Evolutionary conservation across 805 yeast genomes (phyloP).

Genomic region (Cyberlindnera mississippiensis): DNA sequence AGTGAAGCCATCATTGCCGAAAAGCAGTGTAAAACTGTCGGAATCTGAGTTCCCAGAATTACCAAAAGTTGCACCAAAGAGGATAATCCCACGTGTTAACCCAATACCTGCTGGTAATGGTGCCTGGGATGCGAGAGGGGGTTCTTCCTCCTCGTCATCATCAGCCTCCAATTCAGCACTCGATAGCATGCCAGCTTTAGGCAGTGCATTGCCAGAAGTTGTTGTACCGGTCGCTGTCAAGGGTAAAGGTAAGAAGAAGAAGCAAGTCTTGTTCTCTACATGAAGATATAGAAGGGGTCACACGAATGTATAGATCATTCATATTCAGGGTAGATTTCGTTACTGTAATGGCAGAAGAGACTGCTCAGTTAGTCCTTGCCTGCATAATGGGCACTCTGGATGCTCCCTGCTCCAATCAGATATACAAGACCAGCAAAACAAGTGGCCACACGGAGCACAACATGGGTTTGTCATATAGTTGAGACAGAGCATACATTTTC

Average conservation of each 20-base stretch:
- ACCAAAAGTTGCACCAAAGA: slow-evolving; percentile 37
- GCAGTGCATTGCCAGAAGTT: too few species aligned
- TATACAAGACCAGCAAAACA: slow-evolving; percentile 90
- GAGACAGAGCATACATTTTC: slow-evolving; percentile 83
- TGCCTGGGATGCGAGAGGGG: slow-evolving; percentile 28
- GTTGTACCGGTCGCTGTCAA: slow-evolving; percentile 16
- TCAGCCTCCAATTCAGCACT: slow-evolving; percentile 6
- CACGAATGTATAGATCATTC: background rate
- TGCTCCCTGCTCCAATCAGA: slow-evolving; percentile 84
- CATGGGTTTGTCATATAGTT: slow-evolving; percentile 79
- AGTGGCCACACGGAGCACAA: slow-evolving; percentile 85
- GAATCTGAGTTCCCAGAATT: slow-evolving; percentile 47
- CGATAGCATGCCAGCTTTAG: too few species aligned
- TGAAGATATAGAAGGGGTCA: slow-evolving; percentile 35
- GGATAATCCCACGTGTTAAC: slow-evolving; percentile 55
- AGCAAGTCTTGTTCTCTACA: slow-evolving; percentile 48
- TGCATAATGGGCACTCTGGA: slow-evolving; percentile 88
- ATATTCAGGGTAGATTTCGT: too few species aligned
- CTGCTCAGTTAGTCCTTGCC: slow-evolving; percentile 53
- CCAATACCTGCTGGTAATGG: slow-evolving; percentile 40
- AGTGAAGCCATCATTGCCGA: slow-evolving; percentile 19
- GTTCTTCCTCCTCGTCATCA: slow-evolving; percentile 14
- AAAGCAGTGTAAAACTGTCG: slow-evolving; percentile 16
- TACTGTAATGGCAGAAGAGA: slow-evolving; percentile 24
- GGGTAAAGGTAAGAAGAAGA: slow-evolving; percentile 44